Base-by-base conservation (phyloP, 106 monocot genomes). In the Dendrobium chrysotoxum region DNA sequence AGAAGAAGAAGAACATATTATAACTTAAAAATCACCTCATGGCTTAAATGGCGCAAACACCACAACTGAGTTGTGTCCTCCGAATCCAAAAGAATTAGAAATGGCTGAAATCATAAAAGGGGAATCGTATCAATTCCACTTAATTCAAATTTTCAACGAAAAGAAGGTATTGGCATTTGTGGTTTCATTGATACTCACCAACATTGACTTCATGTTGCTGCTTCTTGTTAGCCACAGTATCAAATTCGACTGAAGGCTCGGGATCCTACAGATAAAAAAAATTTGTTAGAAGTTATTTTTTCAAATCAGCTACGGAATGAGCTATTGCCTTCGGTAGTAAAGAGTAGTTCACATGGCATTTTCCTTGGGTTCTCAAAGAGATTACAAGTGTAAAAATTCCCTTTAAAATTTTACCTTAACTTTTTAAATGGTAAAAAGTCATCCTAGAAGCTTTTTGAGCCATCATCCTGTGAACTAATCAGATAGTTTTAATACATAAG, bases 131-230 rank as follows among this genome's bases (percentile, higher is more conserved):
- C 15, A 12, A 17, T 50, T 13, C 15, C 50, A 50, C 11, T 35
- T 50, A 2, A 50, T 20, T 41, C 0, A 20, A 20, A 5, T 41
- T 41, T 41, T 12, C 21, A 4, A 41, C 13, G 28, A 40, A 74
- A 41, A 40, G 9, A 41, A 20, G 15, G 1, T 0, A 1, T 15
- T 13, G 13, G 40, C 6, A 18, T 73, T 73, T 28, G 40, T 25
- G 45, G 28, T 23, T 53, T 38, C 3, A 57, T 53, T 23, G 8
- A 28, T 44, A 98, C 98, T 87, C 65, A 99, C 99, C 99, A 87
- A 95, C 88, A 82, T 99, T 91, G 78, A 99, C 91, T 88, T 95
- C 93, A 86, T 91, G 91, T 76, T 90, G 85, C 87, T 99, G 86
- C 79, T 93, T 99, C 77, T 79, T 80, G 28, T 99, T 95, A 25